A percentile compares a stretch with the other conserved stretches of the same genome.
phyloP scores from a whole-genome alignment of 2,329 filamentous ascomycete species.

The Aureobasidium sp. region DNA sequence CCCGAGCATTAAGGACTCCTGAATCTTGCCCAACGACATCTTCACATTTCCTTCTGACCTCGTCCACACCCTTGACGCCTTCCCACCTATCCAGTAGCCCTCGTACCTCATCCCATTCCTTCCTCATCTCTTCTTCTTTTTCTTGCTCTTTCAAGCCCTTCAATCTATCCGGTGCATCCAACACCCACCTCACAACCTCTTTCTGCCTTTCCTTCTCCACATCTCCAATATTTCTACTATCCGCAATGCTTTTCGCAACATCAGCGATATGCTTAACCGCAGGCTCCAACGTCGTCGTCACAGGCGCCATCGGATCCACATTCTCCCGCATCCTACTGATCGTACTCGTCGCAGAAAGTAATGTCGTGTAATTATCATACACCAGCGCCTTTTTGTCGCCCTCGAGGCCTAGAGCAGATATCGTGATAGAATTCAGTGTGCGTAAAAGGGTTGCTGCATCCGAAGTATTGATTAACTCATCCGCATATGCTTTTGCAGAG shows the following conservation, averaged over 20 bases:
- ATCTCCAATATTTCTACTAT: slow-evolving; percentile 25
- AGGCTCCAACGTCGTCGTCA: slow-evolving; percentile 62
- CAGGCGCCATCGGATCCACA: slow-evolving; percentile 67
- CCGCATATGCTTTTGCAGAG: slow-evolving; percentile 60
- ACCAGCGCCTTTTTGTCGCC: slow-evolving; percentile 95
- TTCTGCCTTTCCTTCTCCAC: slow-evolving; percentile 32
- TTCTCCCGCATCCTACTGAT: slow-evolving; percentile 75
- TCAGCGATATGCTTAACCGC: slow-evolving; percentile 68
- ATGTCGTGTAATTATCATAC: slow-evolving; percentile 96
- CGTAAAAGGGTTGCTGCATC: neutral
- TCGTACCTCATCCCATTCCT: slow-evolving; percentile 37
- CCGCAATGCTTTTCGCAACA: slow-evolving; percentile 38
- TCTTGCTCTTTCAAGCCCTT: slow-evolving; percentile 51
- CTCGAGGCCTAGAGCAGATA: slow-evolving; percentile 54
- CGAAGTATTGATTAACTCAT: slow-evolving; percentile 39
- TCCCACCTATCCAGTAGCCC: slow-evolving; percentile 35
- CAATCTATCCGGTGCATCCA: slow-evolving; percentile 53
- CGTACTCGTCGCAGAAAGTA: slow-evolving; percentile 93
- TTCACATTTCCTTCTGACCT: slow-evolving; percentile 30
- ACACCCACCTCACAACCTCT: slow-evolving; percentile 53
- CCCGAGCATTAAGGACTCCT: neutral
- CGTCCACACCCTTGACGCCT: slow-evolving; percentile 33
- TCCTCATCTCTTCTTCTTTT: slow-evolving; percentile 50
- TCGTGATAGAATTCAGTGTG: neutral
- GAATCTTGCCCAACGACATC: slow-evolving; percentile 11